Percentiles rank a stretch among this genome's conserved stretches.
phyloP scores from a whole-genome alignment of 139 green algal genomes.

The Prasinococcaceae sp. region DNA sequence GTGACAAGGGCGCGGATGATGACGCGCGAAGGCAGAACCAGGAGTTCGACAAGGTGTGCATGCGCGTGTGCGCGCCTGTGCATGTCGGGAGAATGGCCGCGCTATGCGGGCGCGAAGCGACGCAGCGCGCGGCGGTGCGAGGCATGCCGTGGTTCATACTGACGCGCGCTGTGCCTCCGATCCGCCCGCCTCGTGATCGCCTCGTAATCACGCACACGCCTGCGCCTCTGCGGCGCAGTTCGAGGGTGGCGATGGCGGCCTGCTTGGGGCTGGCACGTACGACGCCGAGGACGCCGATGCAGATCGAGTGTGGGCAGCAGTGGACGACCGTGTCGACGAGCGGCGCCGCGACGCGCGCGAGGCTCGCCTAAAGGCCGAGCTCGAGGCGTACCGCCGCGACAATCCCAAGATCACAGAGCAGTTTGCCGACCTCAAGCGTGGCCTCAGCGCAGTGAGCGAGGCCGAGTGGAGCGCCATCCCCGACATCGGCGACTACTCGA shows the following conservation, averaged over 20 bases:
- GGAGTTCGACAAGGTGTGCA: slow-evolving; percentile 23
- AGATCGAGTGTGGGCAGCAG: slow-evolving; percentile 81
- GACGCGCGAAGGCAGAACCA: slow-evolving; percentile 3
- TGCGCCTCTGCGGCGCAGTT: no score
- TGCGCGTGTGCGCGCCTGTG: not conserved
- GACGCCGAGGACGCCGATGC: slow-evolving; percentile 87
- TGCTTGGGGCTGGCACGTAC: slow-evolving; percentile 48
- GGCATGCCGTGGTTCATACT: no score
- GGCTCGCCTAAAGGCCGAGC: slow-evolving; percentile 71
- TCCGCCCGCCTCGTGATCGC: no score
- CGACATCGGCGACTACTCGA: slow-evolving; percentile 94
- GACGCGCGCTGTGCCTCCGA: no score
- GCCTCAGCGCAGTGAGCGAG: slow-evolving; percentile 55
- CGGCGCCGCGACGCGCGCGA: slow-evolving; percentile 60
- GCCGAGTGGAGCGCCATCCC: slow-evolving; percentile 85
- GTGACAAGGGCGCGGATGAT: slow-evolving; percentile 39
- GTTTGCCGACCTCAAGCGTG: slow-evolving; percentile 93
- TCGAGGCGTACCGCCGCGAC: slow-evolving; percentile 77
- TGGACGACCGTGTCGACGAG: slow-evolving; percentile 87
- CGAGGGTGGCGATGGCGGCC: slow-evolving; percentile 82
- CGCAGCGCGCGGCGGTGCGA: no score
- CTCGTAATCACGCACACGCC: no score
- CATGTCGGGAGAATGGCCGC: no score
- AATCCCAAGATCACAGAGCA: slow-evolving; percentile 98
- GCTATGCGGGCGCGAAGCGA: no score